These are phyloP conservation scores for Pythium brachiatum DNA, from an alignment of 352 stramenopile species.

Conservation along the genomic window DNA sequence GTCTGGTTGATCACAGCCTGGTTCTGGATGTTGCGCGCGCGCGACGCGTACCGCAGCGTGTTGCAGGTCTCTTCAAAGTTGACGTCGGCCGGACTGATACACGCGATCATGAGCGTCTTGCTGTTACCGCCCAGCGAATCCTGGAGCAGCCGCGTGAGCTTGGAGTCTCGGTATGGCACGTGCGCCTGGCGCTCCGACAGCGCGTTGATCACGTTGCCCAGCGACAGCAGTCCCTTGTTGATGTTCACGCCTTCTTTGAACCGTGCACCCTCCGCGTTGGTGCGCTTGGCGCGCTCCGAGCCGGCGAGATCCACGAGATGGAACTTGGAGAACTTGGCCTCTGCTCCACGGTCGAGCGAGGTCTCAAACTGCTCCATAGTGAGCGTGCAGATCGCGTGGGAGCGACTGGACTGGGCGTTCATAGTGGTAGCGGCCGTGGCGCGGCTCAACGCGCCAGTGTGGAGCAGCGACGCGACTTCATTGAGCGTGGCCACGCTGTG, in stretches of 20 bases:
- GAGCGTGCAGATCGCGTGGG: constrained; percentile 89
- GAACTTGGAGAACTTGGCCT: constrained; percentile 84
- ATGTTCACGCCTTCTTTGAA: constrained; percentile 94
- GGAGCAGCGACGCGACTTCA: constrained; percentile 44
- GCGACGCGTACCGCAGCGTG: constrained; percentile 94
- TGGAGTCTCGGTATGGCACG: constrained; percentile 90
- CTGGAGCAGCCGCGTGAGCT: constrained; percentile 88
- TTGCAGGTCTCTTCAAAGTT: constrained; percentile 95
- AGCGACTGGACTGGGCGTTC: constrained; percentile 80
- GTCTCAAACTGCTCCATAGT: constrained; percentile 70
- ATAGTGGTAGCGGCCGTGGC: constrained; percentile 70
- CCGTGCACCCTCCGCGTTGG: constrained; percentile 74
- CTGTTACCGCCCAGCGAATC: constrained; percentile 89
- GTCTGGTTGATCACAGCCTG: constrained; percentile 96
- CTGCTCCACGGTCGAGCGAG: constrained; percentile 20
- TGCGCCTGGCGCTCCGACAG: constrained; percentile 77
- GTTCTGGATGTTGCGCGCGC: constrained; percentile 99
- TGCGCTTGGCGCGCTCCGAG: constrained; percentile 91
- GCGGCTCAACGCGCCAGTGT: constrained; percentile 42
- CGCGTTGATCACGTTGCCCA: constrained; percentile 95
- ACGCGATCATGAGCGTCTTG: constrained; percentile 91
- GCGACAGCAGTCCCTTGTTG: constrained; percentile 91
- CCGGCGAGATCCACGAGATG: constrained; percentile 95
- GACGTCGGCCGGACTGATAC: constrained; percentile 70
- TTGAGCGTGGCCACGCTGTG: constrained; percentile 58